Conservation (phyloP, 2,329 filamentous ascomycete species). For the Aureobasidium sp. region DNA sequence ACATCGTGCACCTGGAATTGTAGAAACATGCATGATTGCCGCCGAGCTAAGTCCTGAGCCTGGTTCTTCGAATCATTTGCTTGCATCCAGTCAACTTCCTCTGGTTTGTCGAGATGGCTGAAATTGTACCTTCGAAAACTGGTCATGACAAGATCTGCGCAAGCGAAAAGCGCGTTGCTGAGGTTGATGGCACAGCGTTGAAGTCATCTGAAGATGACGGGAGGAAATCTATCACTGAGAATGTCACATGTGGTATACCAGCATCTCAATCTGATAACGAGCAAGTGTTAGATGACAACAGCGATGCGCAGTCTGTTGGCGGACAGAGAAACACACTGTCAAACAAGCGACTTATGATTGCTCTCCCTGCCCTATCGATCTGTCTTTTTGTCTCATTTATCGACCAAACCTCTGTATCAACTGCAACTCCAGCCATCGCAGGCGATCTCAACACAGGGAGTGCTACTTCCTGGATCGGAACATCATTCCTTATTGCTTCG, state of each 20-base stretch:
- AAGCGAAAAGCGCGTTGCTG: not conserved
- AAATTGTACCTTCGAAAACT: not conserved
- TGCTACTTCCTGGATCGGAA: not conserved
- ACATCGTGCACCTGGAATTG: not conserved
- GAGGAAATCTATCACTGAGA: not conserved
- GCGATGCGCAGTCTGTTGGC: conserved; percentile 15
- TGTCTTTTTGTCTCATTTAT: conserved; percentile 16
- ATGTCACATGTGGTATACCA: not conserved
- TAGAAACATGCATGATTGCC: not conserved
- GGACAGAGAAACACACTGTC: conserved; percentile 16
- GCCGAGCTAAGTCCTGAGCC: not conserved
- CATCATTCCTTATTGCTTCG: conserved; percentile 1
- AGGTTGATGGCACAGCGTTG: not conserved
- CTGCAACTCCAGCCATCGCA: conserved; percentile 15
- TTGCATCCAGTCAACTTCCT: not conserved
- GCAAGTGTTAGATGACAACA: conserved; percentile 3
- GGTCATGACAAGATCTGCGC: not conserved
- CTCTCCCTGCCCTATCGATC: conserved; percentile 15
- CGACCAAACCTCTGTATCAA: conserved; percentile 16
- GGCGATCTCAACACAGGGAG: conserved; percentile 10
- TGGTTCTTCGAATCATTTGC: not conserved
- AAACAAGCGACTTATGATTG: conserved; percentile 15
- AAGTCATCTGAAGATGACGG: not conserved
- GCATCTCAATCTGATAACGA: not conserved
- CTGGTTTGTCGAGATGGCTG: not conserved